These are phyloP conservation scores for Immersiella caudata DNA, from an alignment of 495 filamentous ascomycete species.

Conservation along the genomic window DNA sequence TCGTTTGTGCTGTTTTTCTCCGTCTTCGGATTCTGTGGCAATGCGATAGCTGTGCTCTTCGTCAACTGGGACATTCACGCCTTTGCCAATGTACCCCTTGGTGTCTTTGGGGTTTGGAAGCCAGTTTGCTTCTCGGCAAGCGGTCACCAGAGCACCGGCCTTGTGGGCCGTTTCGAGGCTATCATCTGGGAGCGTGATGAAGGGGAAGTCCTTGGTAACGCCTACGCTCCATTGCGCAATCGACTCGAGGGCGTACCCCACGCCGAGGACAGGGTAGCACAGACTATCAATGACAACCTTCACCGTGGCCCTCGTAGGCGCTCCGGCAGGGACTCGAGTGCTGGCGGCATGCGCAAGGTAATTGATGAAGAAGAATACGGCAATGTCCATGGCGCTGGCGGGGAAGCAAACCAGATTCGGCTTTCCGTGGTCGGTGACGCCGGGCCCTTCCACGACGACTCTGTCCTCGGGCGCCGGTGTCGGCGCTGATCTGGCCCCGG, in stretches of 20 bases:
- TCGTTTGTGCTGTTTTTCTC: neutral
- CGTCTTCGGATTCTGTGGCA: neutral
- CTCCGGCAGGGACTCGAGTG: neutral
- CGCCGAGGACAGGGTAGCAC: conserved; percentile 6
- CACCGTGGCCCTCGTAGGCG: neutral
- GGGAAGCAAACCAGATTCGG: conserved; percentile 8
- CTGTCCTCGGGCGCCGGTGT: neutral
- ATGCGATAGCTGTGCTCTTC: too few relatives aligned
- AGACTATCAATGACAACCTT: conserved; percentile 10
- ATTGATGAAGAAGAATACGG: conserved; percentile 10
- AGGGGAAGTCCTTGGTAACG: neutral
- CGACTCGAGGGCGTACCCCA: conserved; percentile 6
- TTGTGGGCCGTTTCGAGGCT: conserved; percentile 3
- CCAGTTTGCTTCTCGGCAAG: neutral
- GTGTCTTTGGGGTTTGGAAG: neutral
- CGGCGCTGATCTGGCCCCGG: neutral
- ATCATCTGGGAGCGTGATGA: neutral
- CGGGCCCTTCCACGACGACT: neutral
- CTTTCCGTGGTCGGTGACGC: conserved; percentile 10
- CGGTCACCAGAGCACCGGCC: conserved; percentile 2
- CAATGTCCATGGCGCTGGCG: conserved; percentile 7
- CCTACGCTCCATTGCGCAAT: conserved; percentile 10
- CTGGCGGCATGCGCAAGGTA: conserved; percentile 12
- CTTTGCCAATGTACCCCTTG: neutral
- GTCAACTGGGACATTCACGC: too few relatives aligned